Percentiles rank a stretch among this genome's conserved stretches.
Evolutionary conservation across 1,139 yeast genomes (phyloP).

Genomic region (Kodamaea ohmeri): DNA sequence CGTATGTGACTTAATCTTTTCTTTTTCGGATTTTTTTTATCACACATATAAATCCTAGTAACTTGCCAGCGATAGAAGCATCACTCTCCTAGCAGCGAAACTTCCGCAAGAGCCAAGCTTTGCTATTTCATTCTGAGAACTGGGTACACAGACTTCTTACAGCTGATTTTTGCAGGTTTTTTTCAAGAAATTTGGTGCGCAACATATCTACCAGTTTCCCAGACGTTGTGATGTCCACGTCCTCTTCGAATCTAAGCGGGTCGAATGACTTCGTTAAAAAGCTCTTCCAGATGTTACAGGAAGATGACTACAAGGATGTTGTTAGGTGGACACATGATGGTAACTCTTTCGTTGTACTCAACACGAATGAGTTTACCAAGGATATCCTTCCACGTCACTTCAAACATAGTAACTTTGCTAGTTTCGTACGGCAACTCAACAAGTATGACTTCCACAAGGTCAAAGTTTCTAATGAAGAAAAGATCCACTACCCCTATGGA

Average conservation of each 20-base stretch:
- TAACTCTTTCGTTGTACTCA: constrained; percentile 82
- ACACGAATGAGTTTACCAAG: constrained; percentile 61
- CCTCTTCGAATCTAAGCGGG: constrained; percentile 26
- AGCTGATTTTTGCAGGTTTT: no score
- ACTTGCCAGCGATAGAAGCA: not conserved
- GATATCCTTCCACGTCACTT: constrained; percentile 55
- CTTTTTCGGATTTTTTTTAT: constrained; percentile 1
- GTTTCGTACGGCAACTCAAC: constrained; percentile 90
- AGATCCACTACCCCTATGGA: constrained; percentile 56
- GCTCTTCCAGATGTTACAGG: constrained; percentile 80
- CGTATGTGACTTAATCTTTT: not conserved
- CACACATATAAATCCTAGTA: not conserved
- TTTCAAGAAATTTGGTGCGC: no score
- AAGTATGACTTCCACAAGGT: constrained; percentile 50
- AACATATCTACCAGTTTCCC: not conserved
- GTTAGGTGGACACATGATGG: constrained; percentile 85
- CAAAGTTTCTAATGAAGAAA: constrained; percentile 56
- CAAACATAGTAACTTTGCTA: constrained; percentile 90
- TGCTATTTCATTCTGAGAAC: no score
- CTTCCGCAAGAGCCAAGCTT: no score
- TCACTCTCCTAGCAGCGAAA: no score
- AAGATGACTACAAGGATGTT: constrained; percentile 64
- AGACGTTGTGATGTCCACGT: not conserved
- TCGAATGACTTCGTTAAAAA: constrained; percentile 77
- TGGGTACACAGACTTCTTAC: no score